phyloP scores from a whole-genome alignment of 768 basidiomycete species.

The Psilocybe sp. region DNA sequence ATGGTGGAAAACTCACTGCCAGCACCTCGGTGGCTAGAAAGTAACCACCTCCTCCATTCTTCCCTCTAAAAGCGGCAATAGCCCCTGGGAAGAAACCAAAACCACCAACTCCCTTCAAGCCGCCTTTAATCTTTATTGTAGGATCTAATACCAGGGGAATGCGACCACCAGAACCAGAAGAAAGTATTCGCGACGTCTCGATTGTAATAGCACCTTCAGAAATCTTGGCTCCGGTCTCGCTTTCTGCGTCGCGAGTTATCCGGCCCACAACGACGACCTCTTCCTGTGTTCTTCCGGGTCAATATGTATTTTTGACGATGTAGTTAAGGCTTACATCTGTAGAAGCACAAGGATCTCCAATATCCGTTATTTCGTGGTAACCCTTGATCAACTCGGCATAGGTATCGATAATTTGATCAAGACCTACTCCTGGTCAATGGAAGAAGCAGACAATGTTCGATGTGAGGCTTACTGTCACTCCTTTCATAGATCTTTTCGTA shows the following conservation, averaged over 20 bases:
- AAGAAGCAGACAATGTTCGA: neutral
- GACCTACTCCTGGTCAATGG: slow-evolving; percentile 37
- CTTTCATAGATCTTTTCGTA: slow-evolving; percentile 86
- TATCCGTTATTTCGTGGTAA: slow-evolving; percentile 67
- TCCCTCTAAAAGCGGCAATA: slow-evolving; percentile 81
- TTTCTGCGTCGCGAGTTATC: slow-evolving; percentile 67
- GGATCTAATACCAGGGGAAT: slow-evolving; percentile 72
- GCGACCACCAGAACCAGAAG: slow-evolving; percentile 58
- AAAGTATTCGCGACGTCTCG: slow-evolving; percentile 80
- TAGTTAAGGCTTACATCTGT: slow-evolving; percentile 35
- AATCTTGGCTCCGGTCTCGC: slow-evolving; percentile 56
- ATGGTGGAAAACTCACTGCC: slow-evolving; percentile 48
- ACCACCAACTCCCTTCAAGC: slow-evolving; percentile 56
- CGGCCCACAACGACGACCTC: slow-evolving; percentile 71
- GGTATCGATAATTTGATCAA: slow-evolving; percentile 88
- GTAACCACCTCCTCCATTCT: slow-evolving; percentile 87
- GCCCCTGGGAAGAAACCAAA: slow-evolving; percentile 86
- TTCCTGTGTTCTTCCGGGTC: slow-evolving; percentile 37
- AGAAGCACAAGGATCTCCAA: slow-evolving; percentile 65
- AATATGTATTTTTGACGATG: slow-evolving; percentile 1
- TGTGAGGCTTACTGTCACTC: slow-evolving; percentile 60
- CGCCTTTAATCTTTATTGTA: slow-evolving; percentile 62
- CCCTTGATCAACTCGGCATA: slow-evolving; percentile 70
- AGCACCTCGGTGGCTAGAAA: slow-evolving; percentile 84
- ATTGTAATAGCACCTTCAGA: slow-evolving; percentile 73